Conservation (phyloP, 1,284 basidiomycete genomes). For the Pterulicium gracile region DNA sequence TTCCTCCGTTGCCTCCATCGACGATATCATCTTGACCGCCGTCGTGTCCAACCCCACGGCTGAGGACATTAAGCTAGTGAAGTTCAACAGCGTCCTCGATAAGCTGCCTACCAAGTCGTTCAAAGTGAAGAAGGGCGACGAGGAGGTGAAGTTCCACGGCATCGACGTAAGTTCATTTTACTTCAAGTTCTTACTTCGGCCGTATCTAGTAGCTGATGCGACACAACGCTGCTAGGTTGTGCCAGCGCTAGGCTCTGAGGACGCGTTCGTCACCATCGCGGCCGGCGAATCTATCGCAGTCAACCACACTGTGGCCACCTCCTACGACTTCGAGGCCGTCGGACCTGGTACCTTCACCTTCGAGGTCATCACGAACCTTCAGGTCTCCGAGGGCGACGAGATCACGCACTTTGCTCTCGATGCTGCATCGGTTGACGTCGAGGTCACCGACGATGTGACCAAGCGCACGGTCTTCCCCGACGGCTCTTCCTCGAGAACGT, state of each 20-base stretch:
- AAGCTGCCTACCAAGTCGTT: not conserved
- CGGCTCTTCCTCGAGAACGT: no score
- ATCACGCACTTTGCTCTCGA: not conserved
- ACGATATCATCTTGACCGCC: not conserved
- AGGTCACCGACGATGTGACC: not conserved
- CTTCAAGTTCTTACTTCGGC: no score
- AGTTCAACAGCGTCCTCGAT: not conserved
- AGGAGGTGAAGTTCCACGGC: not conserved
- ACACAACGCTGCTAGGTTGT: not conserved
- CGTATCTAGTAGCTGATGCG: no score
- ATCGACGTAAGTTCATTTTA: not conserved
- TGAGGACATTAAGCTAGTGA: conserved; percentile 1
- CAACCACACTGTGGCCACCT: not conserved
- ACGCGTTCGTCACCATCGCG: not conserved
- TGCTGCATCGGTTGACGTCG: no score
- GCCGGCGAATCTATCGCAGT: not conserved
- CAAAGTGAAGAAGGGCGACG: no score
- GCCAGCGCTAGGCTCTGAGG: not conserved
- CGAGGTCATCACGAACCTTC: not conserved
- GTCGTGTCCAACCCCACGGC: not conserved
- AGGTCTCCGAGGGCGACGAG: no score
- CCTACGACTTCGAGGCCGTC: not conserved
- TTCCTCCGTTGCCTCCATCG: conserved; percentile 7
- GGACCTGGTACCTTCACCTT: not conserved
- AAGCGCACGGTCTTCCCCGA: no score